Evolutionary conservation across 345 rosid species (phyloP), one percentile per base, ranked within the genome.

Genomic region (Hevea brasiliensis): DNA sequence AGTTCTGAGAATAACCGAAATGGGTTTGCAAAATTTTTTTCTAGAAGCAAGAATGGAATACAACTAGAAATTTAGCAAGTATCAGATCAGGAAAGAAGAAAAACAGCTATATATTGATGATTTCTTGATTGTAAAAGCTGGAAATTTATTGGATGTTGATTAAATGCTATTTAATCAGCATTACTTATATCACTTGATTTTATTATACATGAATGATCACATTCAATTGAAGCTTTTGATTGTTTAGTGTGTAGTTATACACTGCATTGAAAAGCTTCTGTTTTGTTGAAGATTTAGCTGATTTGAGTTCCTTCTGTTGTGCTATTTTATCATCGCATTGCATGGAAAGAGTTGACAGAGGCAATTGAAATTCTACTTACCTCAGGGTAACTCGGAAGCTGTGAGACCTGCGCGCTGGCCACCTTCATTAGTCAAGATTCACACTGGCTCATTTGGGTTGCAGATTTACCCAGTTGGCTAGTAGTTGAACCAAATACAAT

Each of bases 321-420:
- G 37, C 37, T 32, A 32, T 32, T 32, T 32, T 32, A 32, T 32
- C 37, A 32, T 32, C 37, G 4, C 37, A 32, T 4, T 32, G 37
- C 37, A 32, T 32, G n/a, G n/a, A n/a, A n/a, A n/a, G n/a, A n/a
- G n/a, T n/a, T n/a, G n/a, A n/a, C n/a, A n/a, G n/a, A n/a, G n/a
- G n/a, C n/a, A n/a, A n/a, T n/a, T n/a, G n/a, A n/a, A n/a, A n/a
- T n/a, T n/a, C n/a, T n/a, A n/a, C 79, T 79, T 87, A 83, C 83
- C 82, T 77, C 81, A 81, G 84, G 81, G 81, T 79, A 18, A 70
- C 76, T 81, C 79, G 18, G 14, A 61, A 84, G 92, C 97, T 87
- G 87, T 87, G 97, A 90, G 94, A 93, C 89, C 96, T 88, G 86
- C 94, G 92, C 92, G 94, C 98, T 89, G 89, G 87, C 97, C 97